Conservation (phyloP, 768 basidiomycete species). For the Suillus alpinus region DNA sequence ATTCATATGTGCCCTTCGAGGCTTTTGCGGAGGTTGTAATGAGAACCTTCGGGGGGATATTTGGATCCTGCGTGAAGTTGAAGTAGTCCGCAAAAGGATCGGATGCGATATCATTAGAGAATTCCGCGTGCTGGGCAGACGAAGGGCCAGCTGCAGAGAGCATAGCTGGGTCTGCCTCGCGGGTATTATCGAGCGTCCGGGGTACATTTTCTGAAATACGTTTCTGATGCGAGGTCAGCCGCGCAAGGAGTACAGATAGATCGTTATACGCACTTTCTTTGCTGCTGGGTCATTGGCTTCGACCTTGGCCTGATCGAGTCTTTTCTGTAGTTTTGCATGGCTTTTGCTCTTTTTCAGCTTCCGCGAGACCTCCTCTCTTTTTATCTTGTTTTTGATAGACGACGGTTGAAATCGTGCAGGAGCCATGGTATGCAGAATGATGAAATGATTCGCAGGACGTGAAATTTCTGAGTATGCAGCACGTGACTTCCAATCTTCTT, state of each 20-base stretch:
- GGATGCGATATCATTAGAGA: constrained; percentile 63
- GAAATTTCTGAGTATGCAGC: neutral
- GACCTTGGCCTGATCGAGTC: constrained; percentile 73
- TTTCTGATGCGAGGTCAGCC: constrained; percentile 48
- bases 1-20: constrained; percentile 85
- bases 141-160: constrained; percentile 36
- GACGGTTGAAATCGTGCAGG: constrained; percentile 59
- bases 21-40: constrained; percentile 90
- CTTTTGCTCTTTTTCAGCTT: constrained; percentile 77
- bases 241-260: neutral
- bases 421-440: constrained; percentile 41
- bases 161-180: constrained; percentile 67
- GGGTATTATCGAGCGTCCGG: constrained; percentile 88
- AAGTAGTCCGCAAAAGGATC: constrained; percentile 83
- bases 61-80: constrained; percentile 61
- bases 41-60: constrained; percentile 79
- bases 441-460: neutral
- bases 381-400: constrained; percentile 82
- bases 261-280: constrained; percentile 65
- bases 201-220: constrained; percentile 84
- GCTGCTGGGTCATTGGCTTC: constrained; percentile 74
- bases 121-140: constrained; percentile 49
- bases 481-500: constrained; percentile 1
- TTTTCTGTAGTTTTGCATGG: constrained; percentile 75
- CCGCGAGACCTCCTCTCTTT: constrained; percentile 72